phyloP scores from a whole-genome alignment of 345 rosid species.

The Rhodamnia rubescens region DNA sequence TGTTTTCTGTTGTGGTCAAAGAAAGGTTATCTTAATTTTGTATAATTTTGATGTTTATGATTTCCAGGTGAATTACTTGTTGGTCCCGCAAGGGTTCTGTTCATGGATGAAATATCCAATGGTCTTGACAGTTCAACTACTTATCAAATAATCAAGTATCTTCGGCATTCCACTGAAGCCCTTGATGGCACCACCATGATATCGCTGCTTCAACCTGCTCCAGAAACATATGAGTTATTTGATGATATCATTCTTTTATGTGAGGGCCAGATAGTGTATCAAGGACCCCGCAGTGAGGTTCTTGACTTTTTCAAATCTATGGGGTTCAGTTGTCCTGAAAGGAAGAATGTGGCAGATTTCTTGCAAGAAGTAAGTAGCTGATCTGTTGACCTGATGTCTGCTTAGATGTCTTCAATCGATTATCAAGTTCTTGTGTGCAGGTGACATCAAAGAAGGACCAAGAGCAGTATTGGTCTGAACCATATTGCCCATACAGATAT shows the following conservation, averaged over 20 bases:
- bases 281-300: constrained; percentile 73
- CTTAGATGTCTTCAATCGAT: neutral
- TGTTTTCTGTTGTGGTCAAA: neutral
- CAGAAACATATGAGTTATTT: constrained; percentile 84
- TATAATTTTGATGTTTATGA: neutral
- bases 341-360: constrained; percentile 96
- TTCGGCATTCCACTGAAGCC: constrained; percentile 74
- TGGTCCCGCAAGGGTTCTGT: constrained; percentile 92
- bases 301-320: constrained; percentile 64
- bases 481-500: constrained; percentile 62
- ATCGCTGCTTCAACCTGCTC: constrained; percentile 92
- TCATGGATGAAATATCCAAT: constrained; percentile 98
- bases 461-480: constrained; percentile 87
- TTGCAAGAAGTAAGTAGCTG: constrained; percentile 76
- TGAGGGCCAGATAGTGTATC: constrained; percentile 91
- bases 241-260: constrained; percentile 87
- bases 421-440: constrained; percentile 26
- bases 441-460: constrained; percentile 90
- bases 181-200: constrained; percentile 81
- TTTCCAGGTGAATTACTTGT: constrained; percentile 81
- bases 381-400: constrained; percentile 7
- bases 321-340: constrained; percentile 86
- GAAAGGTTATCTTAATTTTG: neutral
- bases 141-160: constrained; percentile 77
- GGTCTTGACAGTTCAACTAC: constrained; percentile 97